Evolutionary conservation across 2,329 filamentous ascomycete genomes (phyloP).

Genomic region (Talaromyces piceae): DNA sequence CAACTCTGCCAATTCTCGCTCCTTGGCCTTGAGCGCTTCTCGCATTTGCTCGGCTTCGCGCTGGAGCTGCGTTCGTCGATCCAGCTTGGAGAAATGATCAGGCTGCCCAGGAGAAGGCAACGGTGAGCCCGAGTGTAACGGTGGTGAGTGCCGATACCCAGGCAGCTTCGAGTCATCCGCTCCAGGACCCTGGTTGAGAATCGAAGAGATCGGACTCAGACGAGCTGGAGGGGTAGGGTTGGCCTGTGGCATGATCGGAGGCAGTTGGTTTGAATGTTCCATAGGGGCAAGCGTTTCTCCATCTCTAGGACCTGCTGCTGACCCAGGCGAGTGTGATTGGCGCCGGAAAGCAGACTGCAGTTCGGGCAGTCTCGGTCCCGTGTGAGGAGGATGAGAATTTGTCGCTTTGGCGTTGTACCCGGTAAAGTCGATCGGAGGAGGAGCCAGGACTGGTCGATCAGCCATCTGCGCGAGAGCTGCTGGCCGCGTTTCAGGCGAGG

Average conservation of each 20-base stretch:
- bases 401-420: conserved; percentile 31
- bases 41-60: conserved; percentile 71
- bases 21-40: conserved; percentile 63
- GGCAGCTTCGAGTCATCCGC: conserved; percentile 18
- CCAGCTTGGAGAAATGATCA: conserved; percentile 48
- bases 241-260: conserved; percentile 30
- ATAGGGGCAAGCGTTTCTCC: conserved; percentile 20
- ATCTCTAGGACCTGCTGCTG: conserved; percentile 24
- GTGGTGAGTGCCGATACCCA: conserved; percentile 20
- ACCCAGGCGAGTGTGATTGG: conserved; percentile 11
- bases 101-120: conserved; percentile 31
- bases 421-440: conserved; percentile 45
- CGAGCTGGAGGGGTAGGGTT: conserved; percentile 46
- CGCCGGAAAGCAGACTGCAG: conserved; percentile 15
- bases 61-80: conserved; percentile 59
- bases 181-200: conserved; percentile 52
- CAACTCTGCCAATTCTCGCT: conserved; percentile 59
- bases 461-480: conserved; percentile 25
- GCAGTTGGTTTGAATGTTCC: conserved; percentile 31
- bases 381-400: conserved; percentile 24
- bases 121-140: conserved; percentile 10
- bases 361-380: conserved; percentile 25
- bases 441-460: conserved; percentile 35
- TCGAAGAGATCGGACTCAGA: conserved; percentile 67
- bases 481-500: conserved; percentile 34